Conservation (phyloP, 306 rosid genomes). For the Notholithocarpus densiflorus region DNA sequence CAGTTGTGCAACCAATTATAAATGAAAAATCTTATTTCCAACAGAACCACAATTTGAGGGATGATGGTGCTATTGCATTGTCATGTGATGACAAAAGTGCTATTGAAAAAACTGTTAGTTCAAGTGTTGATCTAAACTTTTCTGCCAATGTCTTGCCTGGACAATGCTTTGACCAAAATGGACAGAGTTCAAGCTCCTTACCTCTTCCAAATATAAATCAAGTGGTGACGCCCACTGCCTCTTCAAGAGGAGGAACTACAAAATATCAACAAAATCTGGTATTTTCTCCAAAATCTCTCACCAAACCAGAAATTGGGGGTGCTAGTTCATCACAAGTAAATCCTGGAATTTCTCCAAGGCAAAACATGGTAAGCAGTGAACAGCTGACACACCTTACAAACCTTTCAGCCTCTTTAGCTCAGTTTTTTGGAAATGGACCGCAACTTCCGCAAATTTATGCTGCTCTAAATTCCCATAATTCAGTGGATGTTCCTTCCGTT, state of each 20-base stretch:
- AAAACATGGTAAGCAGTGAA: slow-evolving; percentile 48
- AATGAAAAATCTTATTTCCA: slow-evolving; percentile 30
- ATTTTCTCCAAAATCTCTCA: slow-evolving; percentile 34
- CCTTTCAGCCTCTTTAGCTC: slow-evolving; percentile 85
- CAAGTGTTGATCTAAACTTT: slow-evolving; percentile 34
- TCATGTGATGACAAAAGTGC: slow-evolving; percentile 32
- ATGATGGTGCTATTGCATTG: slow-evolving; percentile 34
- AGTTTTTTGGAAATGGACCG: slow-evolving; percentile 68
- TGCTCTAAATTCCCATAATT: slow-evolving; percentile 55
- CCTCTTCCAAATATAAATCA: slow-evolving; percentile 41
- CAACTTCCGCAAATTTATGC: slow-evolving; percentile 78
- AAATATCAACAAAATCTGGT: slow-evolving; percentile 41
- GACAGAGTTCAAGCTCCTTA: slow-evolving; percentile 37
- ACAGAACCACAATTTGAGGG: slow-evolving; percentile 30
- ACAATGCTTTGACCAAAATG: slow-evolving; percentile 46
- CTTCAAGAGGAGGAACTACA: slow-evolving; percentile 40
- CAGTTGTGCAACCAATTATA: slow-evolving; percentile 34
- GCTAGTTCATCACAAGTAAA: slow-evolving; percentile 40
- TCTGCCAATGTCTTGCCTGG: slow-evolving; percentile 32
- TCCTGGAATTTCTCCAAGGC: slow-evolving; percentile 45
- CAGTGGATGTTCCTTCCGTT: slow-evolving; percentile 38
- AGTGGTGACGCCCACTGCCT: slow-evolving; percentile 38
- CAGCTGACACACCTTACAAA: slow-evolving; percentile 57
- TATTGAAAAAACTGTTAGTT: slow-evolving; percentile 27
- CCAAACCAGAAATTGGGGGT: slow-evolving; percentile 44